Evolutionary conservation across 2,329 filamentous ascomycete species (phyloP).

Genomic region (Aspergillus uvarum): DNA sequence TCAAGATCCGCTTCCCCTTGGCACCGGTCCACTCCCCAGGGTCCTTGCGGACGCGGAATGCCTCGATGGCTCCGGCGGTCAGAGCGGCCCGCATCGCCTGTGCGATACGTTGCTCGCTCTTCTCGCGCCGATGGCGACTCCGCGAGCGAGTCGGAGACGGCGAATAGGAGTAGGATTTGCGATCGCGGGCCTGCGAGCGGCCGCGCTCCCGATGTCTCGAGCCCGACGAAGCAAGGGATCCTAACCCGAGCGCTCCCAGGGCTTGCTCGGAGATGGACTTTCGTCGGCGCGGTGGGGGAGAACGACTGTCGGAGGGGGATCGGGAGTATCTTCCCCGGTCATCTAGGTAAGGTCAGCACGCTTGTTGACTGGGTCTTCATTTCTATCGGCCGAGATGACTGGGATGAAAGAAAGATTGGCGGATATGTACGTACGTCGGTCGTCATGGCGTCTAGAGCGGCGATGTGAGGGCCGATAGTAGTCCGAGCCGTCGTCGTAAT

Average conservation of each 20-base stretch:
- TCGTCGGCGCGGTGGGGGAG: constrained; percentile 41
- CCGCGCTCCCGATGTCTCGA: constrained; percentile 48
- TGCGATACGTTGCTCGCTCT: constrained; percentile 63
- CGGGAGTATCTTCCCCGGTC: constrained; percentile 34
- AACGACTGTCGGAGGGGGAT: constrained; percentile 43
- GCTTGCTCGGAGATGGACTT: constrained; percentile 52
- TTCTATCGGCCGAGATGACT: neutral
- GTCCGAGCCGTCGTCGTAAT: constrained; percentile 35
- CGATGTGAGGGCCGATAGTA: constrained; percentile 38
- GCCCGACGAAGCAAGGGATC: constrained; percentile 45
- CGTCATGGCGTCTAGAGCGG: constrained; percentile 49
- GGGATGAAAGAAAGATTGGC: no score
- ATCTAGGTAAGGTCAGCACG: constrained; percentile 19
- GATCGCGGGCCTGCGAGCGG: constrained; percentile 35
- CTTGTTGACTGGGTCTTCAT: neutral
- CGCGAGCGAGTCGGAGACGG: constrained; percentile 54
- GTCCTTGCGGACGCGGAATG: constrained; percentile 85
- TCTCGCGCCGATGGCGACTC: constrained; percentile 52
- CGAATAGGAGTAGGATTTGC: constrained; percentile 50
- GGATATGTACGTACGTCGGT: constrained; percentile 33
- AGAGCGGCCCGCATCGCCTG: constrained; percentile 90
- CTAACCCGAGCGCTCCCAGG: constrained; percentile 59
- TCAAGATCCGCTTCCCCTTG: constrained; percentile 88
- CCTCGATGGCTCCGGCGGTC: constrained; percentile 85
- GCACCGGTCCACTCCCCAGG: constrained; percentile 86